Base-by-base conservation (phyloP, 75 land plant species). In the Pinus tabuliformis region DNA sequence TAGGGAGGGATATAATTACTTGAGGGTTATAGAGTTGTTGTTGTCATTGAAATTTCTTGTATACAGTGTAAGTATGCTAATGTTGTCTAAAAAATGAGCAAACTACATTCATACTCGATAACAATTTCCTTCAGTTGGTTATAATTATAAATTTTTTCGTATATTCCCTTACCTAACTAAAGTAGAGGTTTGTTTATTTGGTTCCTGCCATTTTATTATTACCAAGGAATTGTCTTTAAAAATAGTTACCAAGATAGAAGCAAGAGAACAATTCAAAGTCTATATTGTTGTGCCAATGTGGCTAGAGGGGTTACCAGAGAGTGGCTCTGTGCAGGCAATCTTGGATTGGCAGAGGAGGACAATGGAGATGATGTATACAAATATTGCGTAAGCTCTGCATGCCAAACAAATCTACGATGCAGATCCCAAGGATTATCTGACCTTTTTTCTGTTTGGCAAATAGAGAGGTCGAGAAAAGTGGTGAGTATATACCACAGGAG, bases 371-470 rank as follows among this genome's bases (percentile, higher is more conserved):
- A 95, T 77, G 77, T 90, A 28, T n/a, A 81, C 95, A 13, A 82
- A 95, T n/a, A n/a, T 30, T 30, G 30, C 1, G 30, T 73, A 81
- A 57, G 95, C 95, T 57, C 85, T 94, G 5, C 79, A 61, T 28
- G 92, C 81, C 0, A 84, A 85, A 65, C 89, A 89, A 4, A 83
- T 86, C 70, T 58, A 61, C n/a, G 88, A 81, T 15, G 90, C 81
- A 42, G 78, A 83, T 66, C 92, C 92, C 6, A 82, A 81, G 64
- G 91, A 92, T 62, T 94, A 94, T 59, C 85, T 94, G 58, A 92
- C 91, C 68, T 94, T 94, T n/a, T 39, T 94, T 89, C 84, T 94
- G 97, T 72, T 82, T 94, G 14, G 97, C 88, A 13, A 94, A 94
- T 60, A 79, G 95, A 22, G 97, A 94, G 81, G 84, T 79, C 15